phyloP scores from a whole-genome alignment of 176 grass and related monocot species.

The Chloris gayana region DNA sequence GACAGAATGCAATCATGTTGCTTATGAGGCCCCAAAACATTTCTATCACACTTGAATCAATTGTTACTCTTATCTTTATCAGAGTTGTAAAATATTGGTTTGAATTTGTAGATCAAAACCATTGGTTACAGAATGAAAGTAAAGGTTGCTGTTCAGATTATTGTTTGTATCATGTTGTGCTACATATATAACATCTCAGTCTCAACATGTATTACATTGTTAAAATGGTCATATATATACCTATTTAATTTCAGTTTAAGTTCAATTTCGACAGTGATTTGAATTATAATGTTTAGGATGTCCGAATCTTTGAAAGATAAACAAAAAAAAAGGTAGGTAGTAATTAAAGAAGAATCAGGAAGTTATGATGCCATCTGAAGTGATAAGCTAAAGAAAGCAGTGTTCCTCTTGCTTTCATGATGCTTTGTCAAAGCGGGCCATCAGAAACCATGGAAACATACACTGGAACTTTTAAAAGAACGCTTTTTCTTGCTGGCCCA shows the following conservation, averaged over 20 bases:
- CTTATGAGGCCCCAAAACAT: not conserved
- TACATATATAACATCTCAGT: not conserved
- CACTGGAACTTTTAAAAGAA: conserved; percentile 6
- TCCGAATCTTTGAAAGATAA: not conserved
- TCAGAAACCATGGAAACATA: conserved; percentile 1
- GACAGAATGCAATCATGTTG: not conserved
- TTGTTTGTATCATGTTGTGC: no score
- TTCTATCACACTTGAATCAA: not conserved
- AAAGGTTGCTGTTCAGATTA: not conserved
- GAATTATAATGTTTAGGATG: not conserved
- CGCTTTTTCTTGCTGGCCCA: not conserved
- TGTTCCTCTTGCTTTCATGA: conserved; percentile 19
- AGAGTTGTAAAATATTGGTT: not conserved
- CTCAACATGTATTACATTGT: not conserved
- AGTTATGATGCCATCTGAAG: conserved; percentile 1
- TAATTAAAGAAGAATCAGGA: not conserved
- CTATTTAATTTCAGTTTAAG: not conserved
- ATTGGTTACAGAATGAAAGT: not conserved
- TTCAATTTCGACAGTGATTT: not conserved
- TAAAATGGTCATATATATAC: not conserved
- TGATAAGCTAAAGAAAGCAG: not conserved
- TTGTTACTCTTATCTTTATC: not conserved
- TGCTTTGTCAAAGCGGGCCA: not conserved
- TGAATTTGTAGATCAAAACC: not conserved
- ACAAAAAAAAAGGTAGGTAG: not conserved